Evolutionary conservation across 2,329 filamentous ascomycete species (phyloP).

Genomic region (Colletotrichum sp.): DNA sequence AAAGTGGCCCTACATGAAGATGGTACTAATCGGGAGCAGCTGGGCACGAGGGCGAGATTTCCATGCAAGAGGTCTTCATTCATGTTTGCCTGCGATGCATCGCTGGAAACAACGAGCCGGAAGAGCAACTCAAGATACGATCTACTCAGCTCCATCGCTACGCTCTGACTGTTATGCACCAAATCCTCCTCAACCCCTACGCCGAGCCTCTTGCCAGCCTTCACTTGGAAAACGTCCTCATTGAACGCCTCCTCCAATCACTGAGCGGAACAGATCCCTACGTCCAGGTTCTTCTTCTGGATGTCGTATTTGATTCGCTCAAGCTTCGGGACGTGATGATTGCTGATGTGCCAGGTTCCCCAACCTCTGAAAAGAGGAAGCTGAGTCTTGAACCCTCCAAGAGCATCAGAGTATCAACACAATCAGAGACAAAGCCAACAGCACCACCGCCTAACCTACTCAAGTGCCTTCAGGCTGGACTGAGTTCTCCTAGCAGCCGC

Average conservation of each 20-base stretch:
- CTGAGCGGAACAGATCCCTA: constrained; percentile 68
- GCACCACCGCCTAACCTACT: constrained; percentile 75
- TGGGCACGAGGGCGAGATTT: constrained; percentile 59
- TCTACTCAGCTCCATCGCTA: constrained; percentile 73
- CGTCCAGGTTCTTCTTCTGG: constrained; percentile 78
- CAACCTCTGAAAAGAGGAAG: constrained; percentile 52
- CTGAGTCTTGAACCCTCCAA: constrained; percentile 46
- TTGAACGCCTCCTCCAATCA: constrained; percentile 69
- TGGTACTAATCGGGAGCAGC: constrained; percentile 39
- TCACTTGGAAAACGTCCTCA: constrained; percentile 73
- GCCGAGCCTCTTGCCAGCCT: constrained; percentile 63
- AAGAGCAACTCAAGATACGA: constrained; percentile 47
- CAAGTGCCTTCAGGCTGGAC: constrained; percentile 82
- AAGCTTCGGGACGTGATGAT: constrained; percentile 61
- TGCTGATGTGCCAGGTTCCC: constrained; percentile 46
- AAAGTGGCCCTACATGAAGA: neutral
- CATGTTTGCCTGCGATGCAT: constrained; percentile 70
- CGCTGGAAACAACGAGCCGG: constrained; percentile 42
- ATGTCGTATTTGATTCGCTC: constrained; percentile 76
- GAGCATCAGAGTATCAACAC: constrained; percentile 42
- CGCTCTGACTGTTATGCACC: constrained; percentile 72
- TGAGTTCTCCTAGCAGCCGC: constrained; percentile 76
- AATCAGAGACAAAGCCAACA: constrained; percentile 31
- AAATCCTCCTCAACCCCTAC: constrained; percentile 70
- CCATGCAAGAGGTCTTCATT: constrained; percentile 72